Evolutionary conservation across 164 flowering plant genomes (phyloP), one percentile per base, ranked within the genome.

Genomic region (Magnolia sinica): DNA sequence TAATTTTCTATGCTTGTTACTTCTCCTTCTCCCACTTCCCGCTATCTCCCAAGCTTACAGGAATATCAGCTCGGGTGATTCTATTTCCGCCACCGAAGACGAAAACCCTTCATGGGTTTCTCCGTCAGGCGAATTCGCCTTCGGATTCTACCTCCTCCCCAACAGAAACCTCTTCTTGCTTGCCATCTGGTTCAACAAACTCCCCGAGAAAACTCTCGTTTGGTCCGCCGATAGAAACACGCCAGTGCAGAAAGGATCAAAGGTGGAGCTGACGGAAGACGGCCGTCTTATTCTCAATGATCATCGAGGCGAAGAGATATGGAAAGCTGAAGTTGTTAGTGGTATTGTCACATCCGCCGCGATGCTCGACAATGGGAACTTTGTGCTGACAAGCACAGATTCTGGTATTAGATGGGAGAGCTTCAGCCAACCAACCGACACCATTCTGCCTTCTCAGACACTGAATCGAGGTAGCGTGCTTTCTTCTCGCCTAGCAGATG

Each of bases 111-210:
- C 45, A 22, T 83, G 88, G 86, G 2, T 19, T 7, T 86, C 88
- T 0, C 80, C 85, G 3, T 83, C 88, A 1, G 85, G 84, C 0
- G 82, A 86, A 0, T 86, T 83, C 52, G 83, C 86, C 19, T 83
- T 82, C 8, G 88, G 88, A 9, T 86, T 86, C 76, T 71, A 50
- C 4, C 64, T 73, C 65, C 70, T 72, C 1, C 51, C 72, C 1
- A 79, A 29, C 20, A 70, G 11, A 0, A 66, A 52, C 4, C 2
- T 18, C 23, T 73, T 71, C 51, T 64, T 83, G 3, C 73, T 85
- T 4, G 83, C 84, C 50, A 80, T 80, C 29, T 85, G 86, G 86
- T 87, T 84, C 71, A 29, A 85, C 58, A 80, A 84, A 72, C 79
- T 84, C 29, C 82, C 80, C 0, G 82, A 80, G 18, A 82, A 70